Conservation (phyloP, 257 asterid species). For the Verbascum thapsus region DNA sequence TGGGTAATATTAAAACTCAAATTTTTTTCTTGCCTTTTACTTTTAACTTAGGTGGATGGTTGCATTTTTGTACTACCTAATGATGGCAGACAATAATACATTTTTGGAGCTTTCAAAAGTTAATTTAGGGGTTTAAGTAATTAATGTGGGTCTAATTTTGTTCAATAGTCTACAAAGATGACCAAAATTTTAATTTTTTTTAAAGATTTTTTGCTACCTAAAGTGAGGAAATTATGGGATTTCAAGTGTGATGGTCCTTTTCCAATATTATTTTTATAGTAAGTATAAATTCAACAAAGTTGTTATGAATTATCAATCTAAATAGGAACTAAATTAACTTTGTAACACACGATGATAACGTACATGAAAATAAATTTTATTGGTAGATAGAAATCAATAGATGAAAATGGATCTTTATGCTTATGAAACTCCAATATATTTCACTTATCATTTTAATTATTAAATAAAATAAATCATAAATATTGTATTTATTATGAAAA, state of each 20-base stretch:
- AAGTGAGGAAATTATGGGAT: constrained; percentile 37
- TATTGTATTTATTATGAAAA: too few species aligned
- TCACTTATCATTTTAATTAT: background rate
- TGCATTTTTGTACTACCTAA: constrained; percentile 38
- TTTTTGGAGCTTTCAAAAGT: constrained; percentile 42
- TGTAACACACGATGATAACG: too few species aligned
- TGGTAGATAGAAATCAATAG: background rate
- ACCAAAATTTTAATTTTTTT: constrained; percentile 27
- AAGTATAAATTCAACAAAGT: too few species aligned
- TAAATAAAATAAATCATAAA: too few species aligned
- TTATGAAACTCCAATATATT: too few species aligned
- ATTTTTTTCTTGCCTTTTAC: constrained; percentile 40
- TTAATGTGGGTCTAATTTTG: constrained; percentile 42
- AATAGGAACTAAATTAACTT: too few species aligned
- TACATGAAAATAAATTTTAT: too few species aligned
- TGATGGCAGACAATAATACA: constrained; percentile 58
- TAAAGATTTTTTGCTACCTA: constrained; percentile 45
- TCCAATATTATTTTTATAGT: constrained; percentile 15
- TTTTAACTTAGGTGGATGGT: constrained; percentile 48
- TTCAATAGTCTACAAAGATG: constrained; percentile 18
- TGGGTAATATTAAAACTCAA: constrained; percentile 1
- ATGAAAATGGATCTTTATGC: background rate
- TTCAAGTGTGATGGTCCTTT: constrained; percentile 30
- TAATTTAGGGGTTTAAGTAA: constrained; percentile 24
- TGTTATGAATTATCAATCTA: too few species aligned